Base-by-base conservation (phyloP, 2,329 filamentous ascomycete genomes). In the Paraconiothyrium sp. region DNA sequence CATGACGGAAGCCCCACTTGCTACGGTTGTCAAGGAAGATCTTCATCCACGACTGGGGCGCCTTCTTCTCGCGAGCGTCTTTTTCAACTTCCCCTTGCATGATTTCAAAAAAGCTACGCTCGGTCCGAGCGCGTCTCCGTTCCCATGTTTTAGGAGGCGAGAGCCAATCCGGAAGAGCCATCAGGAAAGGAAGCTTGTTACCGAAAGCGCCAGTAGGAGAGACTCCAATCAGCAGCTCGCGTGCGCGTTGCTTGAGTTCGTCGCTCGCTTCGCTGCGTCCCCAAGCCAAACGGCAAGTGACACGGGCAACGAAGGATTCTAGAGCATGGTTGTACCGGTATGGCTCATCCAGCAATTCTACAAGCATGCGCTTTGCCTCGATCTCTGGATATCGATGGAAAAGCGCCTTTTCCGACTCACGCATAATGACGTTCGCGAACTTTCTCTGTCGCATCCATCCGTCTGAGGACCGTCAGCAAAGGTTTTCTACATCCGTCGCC, bases 241-340 rank as follows among this genome's bases (percentile, higher is more conserved):
- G 78, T 4, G 81, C 81, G 48, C 81, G 75, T 64, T 83, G 80
- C 60, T 83, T 83, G 49, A 83, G 76, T 59, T 83, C 81, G 44
- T 83, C 80, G 35, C 79, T 80, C 9, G 77, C 78, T 56, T 79
- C 76, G 54, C 78, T 74, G 57, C 79, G 80, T 10, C 81, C 81
- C 81, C 81, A 83, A 16, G 81, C 81, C 9, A 83, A 71, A 34
- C 81, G 76, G 56, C 79, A 81, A n/a, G 80, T 83, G n/a, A 83
- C 78, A 16, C 81, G 76, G 14, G 81, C 74, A 43, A 82, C 79
- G 71, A 79, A 83, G 0, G 80, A 82, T 60, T 83, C 81, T 43
- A 83, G 68, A 1, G 74, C 74, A 58, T 80, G 75, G 49, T 82
- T 81, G 67, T 83, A 83, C 16, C 74, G 67, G 8, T 74, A 71